phyloP scores from a whole-genome alignment of 495 filamentous ascomycete species.

The Xylaria castorea region DNA sequence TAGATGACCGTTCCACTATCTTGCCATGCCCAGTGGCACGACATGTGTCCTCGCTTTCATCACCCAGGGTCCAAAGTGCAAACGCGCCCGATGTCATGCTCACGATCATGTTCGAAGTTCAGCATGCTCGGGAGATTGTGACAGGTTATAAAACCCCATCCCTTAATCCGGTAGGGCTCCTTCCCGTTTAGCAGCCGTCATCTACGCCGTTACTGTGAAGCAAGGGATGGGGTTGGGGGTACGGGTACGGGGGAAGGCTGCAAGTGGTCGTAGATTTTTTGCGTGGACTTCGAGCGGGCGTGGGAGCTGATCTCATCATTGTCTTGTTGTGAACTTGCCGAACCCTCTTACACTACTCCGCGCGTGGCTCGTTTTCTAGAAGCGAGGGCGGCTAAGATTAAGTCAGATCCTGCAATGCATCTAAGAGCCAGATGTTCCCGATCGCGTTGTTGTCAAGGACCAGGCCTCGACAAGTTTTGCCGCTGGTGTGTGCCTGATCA shows the following conservation, averaged over 20 bases:
- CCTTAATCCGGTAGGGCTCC: constrained; percentile 21
- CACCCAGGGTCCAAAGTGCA: background rate
- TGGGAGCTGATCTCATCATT: constrained; percentile 16
- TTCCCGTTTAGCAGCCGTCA: constrained; percentile 18
- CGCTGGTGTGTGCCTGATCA: constrained; percentile 11
- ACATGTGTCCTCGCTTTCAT: constrained; percentile 9
- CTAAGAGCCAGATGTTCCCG: constrained; percentile 39
- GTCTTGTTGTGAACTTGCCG: constrained; percentile 17
- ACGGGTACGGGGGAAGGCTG: background rate
- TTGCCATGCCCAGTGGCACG: constrained; percentile 16
- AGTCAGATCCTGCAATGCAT: constrained; percentile 49
- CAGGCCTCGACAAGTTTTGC: constrained; percentile 34
- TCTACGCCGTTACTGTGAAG: background rate
- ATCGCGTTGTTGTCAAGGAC: constrained; percentile 42
- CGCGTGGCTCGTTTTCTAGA: constrained; percentile 24
- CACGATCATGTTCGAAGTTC: constrained; percentile 14
- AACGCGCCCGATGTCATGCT: background rate
- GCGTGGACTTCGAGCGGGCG: background rate
- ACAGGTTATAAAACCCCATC: constrained; percentile 34
- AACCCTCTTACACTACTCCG: constrained; percentile 19
- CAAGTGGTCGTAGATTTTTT: background rate
- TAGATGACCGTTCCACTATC: constrained; percentile 19
- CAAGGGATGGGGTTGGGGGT: background rate
- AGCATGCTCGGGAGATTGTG: constrained; percentile 28
- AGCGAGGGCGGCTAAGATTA: constrained; percentile 27